Conservation (phyloP, 345 rosid genomes). For the Populus euphratica region DNA sequence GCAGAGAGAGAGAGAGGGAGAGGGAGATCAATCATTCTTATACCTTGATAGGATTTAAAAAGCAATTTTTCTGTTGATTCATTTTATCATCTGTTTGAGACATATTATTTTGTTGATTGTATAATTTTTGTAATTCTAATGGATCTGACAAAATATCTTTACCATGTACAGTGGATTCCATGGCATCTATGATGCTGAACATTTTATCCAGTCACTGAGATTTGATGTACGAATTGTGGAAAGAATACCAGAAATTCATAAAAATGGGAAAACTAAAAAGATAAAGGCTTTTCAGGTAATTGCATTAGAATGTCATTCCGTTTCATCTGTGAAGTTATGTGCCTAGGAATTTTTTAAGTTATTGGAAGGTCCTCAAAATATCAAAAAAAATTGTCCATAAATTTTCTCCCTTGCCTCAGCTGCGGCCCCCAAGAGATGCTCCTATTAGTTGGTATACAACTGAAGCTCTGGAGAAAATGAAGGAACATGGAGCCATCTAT, state of each 20-base stretch:
- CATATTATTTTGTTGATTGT: neutral
- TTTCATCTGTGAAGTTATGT: neutral
- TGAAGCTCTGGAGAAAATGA: constrained; percentile 81
- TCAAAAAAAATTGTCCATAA: neutral
- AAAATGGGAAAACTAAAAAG: constrained; percentile 88
- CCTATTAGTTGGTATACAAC: constrained; percentile 82
- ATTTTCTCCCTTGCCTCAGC: constrained; percentile 32
- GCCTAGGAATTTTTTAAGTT: neutral
- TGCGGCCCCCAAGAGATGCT: constrained; percentile 95
- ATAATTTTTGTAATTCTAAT: neutral
- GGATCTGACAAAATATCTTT: constrained; percentile 7
- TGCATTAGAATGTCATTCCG: neutral
- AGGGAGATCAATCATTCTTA: neutral
- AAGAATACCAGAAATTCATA: constrained; percentile 75
- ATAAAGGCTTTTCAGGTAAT: constrained; percentile 83
- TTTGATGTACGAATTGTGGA: constrained; percentile 85
- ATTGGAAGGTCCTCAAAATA: neutral
- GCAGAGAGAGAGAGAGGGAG: too few species aligned
- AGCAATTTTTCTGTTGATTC: neutral
- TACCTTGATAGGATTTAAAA: neutral
- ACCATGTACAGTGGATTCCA: constrained; percentile 70
- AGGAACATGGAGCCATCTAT: constrained; percentile 90
- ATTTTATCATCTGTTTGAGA: neutral
- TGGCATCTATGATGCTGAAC: constrained; percentile 93
- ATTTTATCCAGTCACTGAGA: constrained; percentile 74